Evolutionary conservation across 2,329 filamentous ascomycete species (phyloP), one percentile per base, ranked within the genome.

Genomic region (Parafenestella ontariensis): DNA sequence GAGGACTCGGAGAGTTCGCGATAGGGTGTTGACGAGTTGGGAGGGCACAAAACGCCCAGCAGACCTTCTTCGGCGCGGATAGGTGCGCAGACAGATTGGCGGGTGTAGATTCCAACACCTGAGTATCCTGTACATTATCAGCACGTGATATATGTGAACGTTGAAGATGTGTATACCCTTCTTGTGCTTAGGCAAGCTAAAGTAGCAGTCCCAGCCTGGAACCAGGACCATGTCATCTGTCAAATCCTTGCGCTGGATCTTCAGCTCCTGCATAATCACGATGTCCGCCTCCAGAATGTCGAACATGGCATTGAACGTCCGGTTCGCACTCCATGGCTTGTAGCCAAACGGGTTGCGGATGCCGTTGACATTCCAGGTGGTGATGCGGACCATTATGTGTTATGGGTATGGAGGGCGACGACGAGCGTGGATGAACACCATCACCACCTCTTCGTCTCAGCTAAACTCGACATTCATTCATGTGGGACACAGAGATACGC

Each of bases 221-320:
- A 98, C 87, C 29, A 98, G 81, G 9, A 98, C 93, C 92, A 98
- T 98, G 66, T 98, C 95, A 82, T 98, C 95, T 36, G 83, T 84
- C 1, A 99, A 81, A 65, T 97, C 93, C 72, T 96, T 96, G 52
- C 89, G 85, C 72, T 98, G 95, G 36, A 98, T 97, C 78, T 98
- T 99, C 39, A 92, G 88, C 77, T 98, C 95, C 75, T 99, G 95
- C 81, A 98, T 92, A 54, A 97, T 84, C 17, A 98, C 87, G 60
- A 99, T 95, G 74, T 99, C 95, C 48, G 93, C 88, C 73, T 95
- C 90, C 6, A 99, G 84, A 39, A 89, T 90, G 64, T 96, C 91
- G 77, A 99, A 98, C 95, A 98, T 98, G 62, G 89, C 84, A 41
- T 74, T 71, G 68, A 81, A 82, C 13, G 78, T 77, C 53, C 78